Base-by-base conservation (phyloP, 2,329 filamentous ascomycete genomes). In the Hypoxylon sp. region DNA sequence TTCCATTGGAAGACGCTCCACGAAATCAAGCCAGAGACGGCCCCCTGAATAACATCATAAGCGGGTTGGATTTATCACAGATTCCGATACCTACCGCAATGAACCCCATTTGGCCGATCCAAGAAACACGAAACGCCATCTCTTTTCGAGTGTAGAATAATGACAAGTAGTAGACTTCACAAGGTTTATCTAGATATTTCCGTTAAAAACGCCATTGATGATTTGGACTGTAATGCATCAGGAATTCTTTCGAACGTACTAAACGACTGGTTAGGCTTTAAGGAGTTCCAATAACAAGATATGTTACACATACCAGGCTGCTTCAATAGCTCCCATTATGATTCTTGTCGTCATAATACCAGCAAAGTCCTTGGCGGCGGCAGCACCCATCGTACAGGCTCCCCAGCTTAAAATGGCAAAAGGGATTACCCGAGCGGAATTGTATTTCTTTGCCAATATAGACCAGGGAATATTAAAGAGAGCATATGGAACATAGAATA, bases 401-500 rank as follows among this genome's bases (percentile, higher is more conserved):
- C 84, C 84, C 84, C 85, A 88, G 2, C 77, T 73, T 36, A 83
- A 78, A 78, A 85, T 85, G 51, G 82, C 73, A 50, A 75, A 59
- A 57, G 81, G 56, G 66, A 86, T 70, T 78, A 85, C 65, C 10
- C 63, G 38, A 23, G 62, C 67, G 17, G 66, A 56, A 34, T 67
- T 68, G 63, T 81, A 86, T 2, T 78, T 77, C 69, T 84, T 84
- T 6, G 82, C 83, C 52, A 85, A 73, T 57, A 85, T 76, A 63
- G 83, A 86, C 49, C 85, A 79, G 10, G 83, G 83, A 11, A 86
- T 73, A 69, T 86, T 82, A 56, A 79, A 83, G 1, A 86, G 71
- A 0, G 83, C 83, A 64, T 84, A 84, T 0, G 84, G 84, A 1
- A 86, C 80, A 61, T 86, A 85, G 67, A 86, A 86, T 0, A 86